These are phyloP conservation scores for Dryadomyces quercivorus DNA, from an alignment of 2,329 filamentous ascomycete species.

Conservation along the genomic window DNA sequence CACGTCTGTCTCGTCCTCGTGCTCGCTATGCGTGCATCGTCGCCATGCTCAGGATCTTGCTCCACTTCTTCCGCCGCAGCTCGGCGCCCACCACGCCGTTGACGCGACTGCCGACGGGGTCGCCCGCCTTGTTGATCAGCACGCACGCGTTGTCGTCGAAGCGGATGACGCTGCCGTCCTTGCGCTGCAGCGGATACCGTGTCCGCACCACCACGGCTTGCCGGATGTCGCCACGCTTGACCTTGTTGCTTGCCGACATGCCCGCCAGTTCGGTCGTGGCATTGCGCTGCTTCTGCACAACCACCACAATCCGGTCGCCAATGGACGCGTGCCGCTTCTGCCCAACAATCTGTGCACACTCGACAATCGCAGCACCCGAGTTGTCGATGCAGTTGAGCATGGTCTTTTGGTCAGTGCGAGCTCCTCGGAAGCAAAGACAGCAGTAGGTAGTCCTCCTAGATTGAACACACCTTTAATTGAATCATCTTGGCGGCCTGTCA, in stretches of 20 bases:
- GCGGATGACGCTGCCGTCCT: constrained; percentile 78
- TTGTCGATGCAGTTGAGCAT: constrained; percentile 99
- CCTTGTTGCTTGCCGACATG: constrained; percentile 72
- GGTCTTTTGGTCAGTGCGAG: constrained; percentile 41
- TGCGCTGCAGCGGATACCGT: constrained; percentile 71
- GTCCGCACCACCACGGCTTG: constrained; percentile 94
- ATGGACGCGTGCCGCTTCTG: constrained; percentile 83
- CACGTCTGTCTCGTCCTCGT: no score
- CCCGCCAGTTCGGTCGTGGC: constrained; percentile 60
- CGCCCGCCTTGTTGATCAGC: constrained; percentile 89
- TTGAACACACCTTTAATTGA: constrained; percentile 47
- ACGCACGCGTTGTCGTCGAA: constrained; percentile 99
- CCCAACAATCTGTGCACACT: constrained; percentile 86
- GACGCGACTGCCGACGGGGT: constrained; percentile 86
- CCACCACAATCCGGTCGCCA: constrained; percentile 92
- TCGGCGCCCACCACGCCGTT: constrained; percentile 87
- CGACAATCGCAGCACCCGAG: constrained; percentile 91
- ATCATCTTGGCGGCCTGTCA: constrained; percentile 54
- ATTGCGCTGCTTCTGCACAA: constrained; percentile 92
- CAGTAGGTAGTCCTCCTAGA: no score
- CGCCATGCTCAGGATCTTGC: constrained; percentile 92
- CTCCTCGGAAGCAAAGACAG: no score
- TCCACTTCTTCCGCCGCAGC: constrained; percentile 88
- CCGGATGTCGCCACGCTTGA: constrained; percentile 89
- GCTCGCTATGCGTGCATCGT: constrained; percentile 45